Percentiles rank a stretch among this genome's conserved stretches.
These are phyloP conservation scores for Yamadazyma dendronema DNA, from an alignment of 1,139 yeast genomes.

Conservation along the genomic window DNA sequence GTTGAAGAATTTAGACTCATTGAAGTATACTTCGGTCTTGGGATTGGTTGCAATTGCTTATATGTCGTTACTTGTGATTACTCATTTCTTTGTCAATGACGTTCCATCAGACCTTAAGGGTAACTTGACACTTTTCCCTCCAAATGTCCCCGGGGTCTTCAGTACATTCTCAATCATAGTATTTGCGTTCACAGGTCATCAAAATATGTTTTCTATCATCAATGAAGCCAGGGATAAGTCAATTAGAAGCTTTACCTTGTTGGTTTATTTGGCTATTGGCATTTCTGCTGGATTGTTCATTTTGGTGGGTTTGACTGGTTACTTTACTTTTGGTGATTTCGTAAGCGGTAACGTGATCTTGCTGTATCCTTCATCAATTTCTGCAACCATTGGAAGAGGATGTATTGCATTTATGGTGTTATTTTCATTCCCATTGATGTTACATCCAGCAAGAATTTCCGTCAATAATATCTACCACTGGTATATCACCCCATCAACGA, in stretches of 20 bases:
- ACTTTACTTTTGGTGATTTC: slow-evolving; percentile 42
- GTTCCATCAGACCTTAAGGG: slow-evolving; percentile 53
- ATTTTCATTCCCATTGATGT: slow-evolving; percentile 86
- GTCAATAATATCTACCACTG: slow-evolving; percentile 71
- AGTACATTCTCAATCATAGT: slow-evolving; percentile 54
- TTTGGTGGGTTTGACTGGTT: slow-evolving; percentile 43
- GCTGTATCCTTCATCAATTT: slow-evolving; percentile 51
- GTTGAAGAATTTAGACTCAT: slow-evolving; percentile 43
- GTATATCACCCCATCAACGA: slow-evolving; percentile 15
- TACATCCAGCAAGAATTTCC: slow-evolving; percentile 89
- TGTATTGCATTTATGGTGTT: slow-evolving; percentile 81
- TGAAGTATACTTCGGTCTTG: slow-evolving; percentile 42
- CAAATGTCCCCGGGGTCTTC: slow-evolving; percentile 58
- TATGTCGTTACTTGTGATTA: slow-evolving; percentile 36
- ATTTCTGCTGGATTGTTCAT: slow-evolving; percentile 34
- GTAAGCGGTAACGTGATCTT: slow-evolving; percentile 78
- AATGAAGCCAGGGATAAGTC: slow-evolving; percentile 57
- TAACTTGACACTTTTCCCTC: slow-evolving; percentile 54
- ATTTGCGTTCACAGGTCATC: slow-evolving; percentile 51
- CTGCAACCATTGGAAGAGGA: slow-evolving; percentile 66
- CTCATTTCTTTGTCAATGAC: slow-evolving; percentile 36
- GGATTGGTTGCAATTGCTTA: slow-evolving; percentile 43
- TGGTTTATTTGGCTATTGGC: slow-evolving; percentile 55
- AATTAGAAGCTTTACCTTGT: slow-evolving; percentile 45
- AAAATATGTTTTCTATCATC: slow-evolving; percentile 49